Evolutionary conservation across 2,329 filamentous ascomycete genomes (phyloP).

Genomic region (Penicillium sp.): DNA sequence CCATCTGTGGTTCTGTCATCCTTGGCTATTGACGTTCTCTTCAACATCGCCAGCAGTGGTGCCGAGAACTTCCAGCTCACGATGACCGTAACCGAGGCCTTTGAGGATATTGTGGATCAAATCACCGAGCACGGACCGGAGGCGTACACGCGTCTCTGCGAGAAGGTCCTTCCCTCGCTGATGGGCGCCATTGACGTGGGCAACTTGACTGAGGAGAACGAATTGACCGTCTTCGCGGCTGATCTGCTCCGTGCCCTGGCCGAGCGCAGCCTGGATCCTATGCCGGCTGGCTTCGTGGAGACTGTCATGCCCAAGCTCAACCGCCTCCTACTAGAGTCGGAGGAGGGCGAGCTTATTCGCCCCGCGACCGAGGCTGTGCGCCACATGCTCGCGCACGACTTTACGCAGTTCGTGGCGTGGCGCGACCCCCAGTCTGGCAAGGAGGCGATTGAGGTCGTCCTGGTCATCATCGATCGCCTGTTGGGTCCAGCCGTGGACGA

Average conservation of each 20-base stretch:
- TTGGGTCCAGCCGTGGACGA: constrained; percentile 86
- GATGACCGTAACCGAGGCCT: constrained; percentile 84
- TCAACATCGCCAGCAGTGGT: constrained; percentile 85
- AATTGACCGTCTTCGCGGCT: constrained; percentile 82
- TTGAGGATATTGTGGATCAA: constrained; percentile 80
- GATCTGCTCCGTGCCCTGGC: constrained; percentile 82
- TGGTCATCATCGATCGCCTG: constrained; percentile 90
- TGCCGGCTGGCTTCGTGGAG: constrained; percentile 84
- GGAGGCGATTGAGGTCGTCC: constrained; percentile 83
- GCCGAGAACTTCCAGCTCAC: constrained; percentile 90
- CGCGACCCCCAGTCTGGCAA: constrained; percentile 76
- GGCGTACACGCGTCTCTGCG: constrained; percentile 77
- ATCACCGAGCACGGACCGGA: constrained; percentile 69
- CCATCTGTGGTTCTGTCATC: constrained; percentile 73
- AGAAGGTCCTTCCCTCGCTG: constrained; percentile 84
- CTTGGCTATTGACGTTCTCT: constrained; percentile 78
- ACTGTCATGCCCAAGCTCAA: constrained; percentile 87
- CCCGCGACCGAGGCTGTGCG: constrained; percentile 85
- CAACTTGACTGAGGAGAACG: constrained; percentile 77
- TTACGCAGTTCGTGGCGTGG: constrained; percentile 88
- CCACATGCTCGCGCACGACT: constrained; percentile 87
- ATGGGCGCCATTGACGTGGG: constrained; percentile 90
- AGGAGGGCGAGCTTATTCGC: constrained; percentile 86
- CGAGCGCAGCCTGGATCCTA: constrained; percentile 80
- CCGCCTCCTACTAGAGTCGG: constrained; percentile 78